Base-by-base conservation (phyloP, 148 eudicot genomes). In the Amaranthus palmeri region DNA sequence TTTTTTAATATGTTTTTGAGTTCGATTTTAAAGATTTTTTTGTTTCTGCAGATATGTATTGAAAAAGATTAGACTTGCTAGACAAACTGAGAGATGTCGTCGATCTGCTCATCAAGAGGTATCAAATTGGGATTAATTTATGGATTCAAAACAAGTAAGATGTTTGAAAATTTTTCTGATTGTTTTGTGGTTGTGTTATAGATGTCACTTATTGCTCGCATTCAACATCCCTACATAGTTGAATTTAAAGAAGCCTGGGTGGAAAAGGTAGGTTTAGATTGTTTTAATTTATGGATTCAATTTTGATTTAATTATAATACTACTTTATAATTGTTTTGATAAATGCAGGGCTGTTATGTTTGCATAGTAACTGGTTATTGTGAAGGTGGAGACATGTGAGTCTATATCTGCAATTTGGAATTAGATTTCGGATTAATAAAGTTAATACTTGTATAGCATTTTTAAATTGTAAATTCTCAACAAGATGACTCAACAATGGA, bases 71-170 rank as follows among this genome's bases (percentile, higher is more conserved):
- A 88, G 99, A 63, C 92, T 95, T 45, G 99, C 99, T 58, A 79
- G 99, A 46, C 99, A 95, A 73, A 95, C 99, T 3, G 99, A 95
- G 82, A 85, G 96, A 3, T 95, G 99, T 74, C 83, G 99, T 52
- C 92, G 97, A 85, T 95, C 97, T 65, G 99, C 99, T 76, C 93
- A 95, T 79, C 99, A 95, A 73, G 99, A 95, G 97, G 98, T 91
- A 14, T n/a, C 8, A 14, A 3, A 10, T 17, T 42, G 4, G 13
- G 41, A 25, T 63, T 17, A 25, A 15, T 74, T 57, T 46, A 36
- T 10, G 41, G 10, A 17, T n/a, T 17, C 15, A 17, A 9, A 9
- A 61, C 40, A 41, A 41, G 64, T 54, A 54, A 54, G 1, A 13
- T 67, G 45, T 10, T 0, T 67, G 3, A 2, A n/a, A 64, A 13